Conservation (phyloP, 768 basidiomycete species). For the Collybiopsis confluens region DNA sequence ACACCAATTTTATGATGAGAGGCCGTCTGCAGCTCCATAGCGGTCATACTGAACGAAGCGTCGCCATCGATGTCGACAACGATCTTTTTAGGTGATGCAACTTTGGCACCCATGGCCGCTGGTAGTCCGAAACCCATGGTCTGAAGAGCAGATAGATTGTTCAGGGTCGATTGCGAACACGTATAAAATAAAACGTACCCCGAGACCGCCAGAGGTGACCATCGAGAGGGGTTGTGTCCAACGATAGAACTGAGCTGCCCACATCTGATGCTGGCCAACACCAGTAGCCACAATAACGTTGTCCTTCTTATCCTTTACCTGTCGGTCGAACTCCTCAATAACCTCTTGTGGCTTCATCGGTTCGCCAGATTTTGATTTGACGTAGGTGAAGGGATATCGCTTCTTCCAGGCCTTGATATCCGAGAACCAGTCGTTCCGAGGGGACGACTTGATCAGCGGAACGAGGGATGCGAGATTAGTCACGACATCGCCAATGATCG, state of each 20-base stretch:
- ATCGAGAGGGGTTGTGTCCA: conserved; percentile 86
- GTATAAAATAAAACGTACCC: conserved; percentile 49
- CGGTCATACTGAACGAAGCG: conserved; percentile 98
- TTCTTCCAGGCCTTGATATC: conserved; percentile 84
- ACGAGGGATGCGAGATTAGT: conserved; percentile 79
- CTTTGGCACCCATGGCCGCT: conserved; percentile 93
- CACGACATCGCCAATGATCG: conserved; percentile 91
- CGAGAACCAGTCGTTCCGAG: conserved; percentile 77
- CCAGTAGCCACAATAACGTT: conserved; percentile 88
- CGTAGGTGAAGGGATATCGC: conserved; percentile 87
- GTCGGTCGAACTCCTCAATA: conserved; percentile 84
- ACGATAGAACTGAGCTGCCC: conserved; percentile 92
- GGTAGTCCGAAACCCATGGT: conserved; percentile 99
- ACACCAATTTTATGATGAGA: conserved; percentile 90
- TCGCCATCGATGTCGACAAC: conserved; percentile 98
- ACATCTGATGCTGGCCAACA: conserved; percentile 99
- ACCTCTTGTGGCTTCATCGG: conserved; percentile 96
- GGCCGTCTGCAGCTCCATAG: conserved; percentile 97
- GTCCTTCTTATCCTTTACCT: conserved; percentile 77
- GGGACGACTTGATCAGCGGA: conserved; percentile 62
- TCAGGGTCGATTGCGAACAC: background rate
- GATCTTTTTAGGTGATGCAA: conserved; percentile 88
- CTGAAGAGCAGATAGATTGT: conserved; percentile 39
- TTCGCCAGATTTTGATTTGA: conserved; percentile 55
- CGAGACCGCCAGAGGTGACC: conserved; percentile 93